Evolutionary conservation across 176 grass and related monocot genomes (phyloP).

Genomic region (Carex cristatella): DNA sequence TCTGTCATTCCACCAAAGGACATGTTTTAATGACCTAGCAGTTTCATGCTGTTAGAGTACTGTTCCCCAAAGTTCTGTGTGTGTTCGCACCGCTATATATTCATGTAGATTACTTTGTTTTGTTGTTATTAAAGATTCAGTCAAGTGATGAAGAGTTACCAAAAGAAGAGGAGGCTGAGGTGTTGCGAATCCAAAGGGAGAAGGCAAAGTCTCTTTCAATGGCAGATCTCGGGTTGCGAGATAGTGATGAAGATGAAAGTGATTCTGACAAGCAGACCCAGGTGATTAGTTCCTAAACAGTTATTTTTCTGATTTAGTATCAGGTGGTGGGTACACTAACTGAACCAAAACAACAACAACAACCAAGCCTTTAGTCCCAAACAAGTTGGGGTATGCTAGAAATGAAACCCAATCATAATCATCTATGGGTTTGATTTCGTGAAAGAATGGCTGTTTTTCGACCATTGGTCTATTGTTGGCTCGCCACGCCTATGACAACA

Average conservation of each 20-base stretch:
- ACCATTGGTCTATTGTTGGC: no score
- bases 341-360: neutral
- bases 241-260: conserved; percentile 39
- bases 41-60: neutral
- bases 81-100: neutral
- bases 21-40: neutral
- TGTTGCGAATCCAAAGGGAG: conserved; percentile 45
- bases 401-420: no score
- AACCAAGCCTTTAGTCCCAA: no score
- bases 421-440: no score
- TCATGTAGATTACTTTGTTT: neutral
- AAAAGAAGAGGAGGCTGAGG: conserved; percentile 58
- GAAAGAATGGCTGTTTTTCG: no score
- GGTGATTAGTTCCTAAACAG: conserved; percentile 27
- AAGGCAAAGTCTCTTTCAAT: conserved; percentile 45
- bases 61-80: neutral
- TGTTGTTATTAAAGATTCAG: conserved; percentile 34
- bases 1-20: neutral
- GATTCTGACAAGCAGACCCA: conserved; percentile 37
- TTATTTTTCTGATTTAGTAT: neutral
- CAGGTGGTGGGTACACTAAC: neutral
- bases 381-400: no score
- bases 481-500: no score
- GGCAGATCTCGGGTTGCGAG: conserved; percentile 72
- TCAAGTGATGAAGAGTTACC: conserved; percentile 53